Evolutionary conservation across 257 asterid species (phyloP).

Genomic region (Verbena officinalis): DNA sequence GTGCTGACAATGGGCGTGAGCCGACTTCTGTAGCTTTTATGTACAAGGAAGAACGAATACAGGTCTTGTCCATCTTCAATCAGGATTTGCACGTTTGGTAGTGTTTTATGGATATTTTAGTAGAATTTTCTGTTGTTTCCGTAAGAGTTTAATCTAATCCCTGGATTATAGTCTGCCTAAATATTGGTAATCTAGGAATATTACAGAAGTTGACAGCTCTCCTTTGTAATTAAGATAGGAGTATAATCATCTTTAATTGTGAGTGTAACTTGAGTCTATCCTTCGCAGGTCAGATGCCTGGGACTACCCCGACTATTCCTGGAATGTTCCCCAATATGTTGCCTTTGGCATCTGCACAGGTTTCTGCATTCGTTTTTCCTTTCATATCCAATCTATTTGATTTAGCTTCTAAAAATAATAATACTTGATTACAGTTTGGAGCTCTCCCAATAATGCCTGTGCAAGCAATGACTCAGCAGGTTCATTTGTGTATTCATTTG

Average conservation of each 20-base stretch:
- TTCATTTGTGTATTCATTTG: slow-evolving; percentile 30
- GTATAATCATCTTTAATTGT: background rate
- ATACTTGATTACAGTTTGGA: slow-evolving; percentile 56
- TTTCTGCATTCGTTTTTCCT: slow-evolving; percentile 19
- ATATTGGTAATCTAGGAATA: slow-evolving; percentile 28
- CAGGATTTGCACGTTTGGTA: slow-evolving; percentile 82
- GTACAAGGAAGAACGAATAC: slow-evolving; percentile 90
- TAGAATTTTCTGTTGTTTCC: slow-evolving; percentile 23
- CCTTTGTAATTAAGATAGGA: slow-evolving; percentile 5
- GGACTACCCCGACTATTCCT: slow-evolving; percentile 66
- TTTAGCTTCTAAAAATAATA: slow-evolving; percentile 20
- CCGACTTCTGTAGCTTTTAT: slow-evolving; percentile 99
- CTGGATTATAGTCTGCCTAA: slow-evolving; percentile 12
- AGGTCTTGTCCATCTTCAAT: slow-evolving; percentile 98
- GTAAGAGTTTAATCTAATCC: slow-evolving; percentile 22
- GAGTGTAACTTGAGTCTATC: slow-evolving; percentile 34
- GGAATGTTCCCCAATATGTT: slow-evolving; percentile 86
- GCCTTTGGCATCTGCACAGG: slow-evolving; percentile 82
- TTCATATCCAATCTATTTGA: slow-evolving; percentile 20
- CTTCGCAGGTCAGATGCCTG: slow-evolving; percentile 83
- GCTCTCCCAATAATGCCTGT: slow-evolving; percentile 77
- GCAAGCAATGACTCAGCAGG: slow-evolving; percentile 99
- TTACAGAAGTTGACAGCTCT: slow-evolving; percentile 6
- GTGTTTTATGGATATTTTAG: slow-evolving; percentile 48
- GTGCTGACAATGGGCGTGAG: slow-evolving; percentile 99